A percentile compares a stretch with the other conserved stretches of the same genome.
Evolutionary conservation across 2,329 filamentous ascomycete genomes (phyloP).

Genomic region (Ciborinia camelliae): DNA sequence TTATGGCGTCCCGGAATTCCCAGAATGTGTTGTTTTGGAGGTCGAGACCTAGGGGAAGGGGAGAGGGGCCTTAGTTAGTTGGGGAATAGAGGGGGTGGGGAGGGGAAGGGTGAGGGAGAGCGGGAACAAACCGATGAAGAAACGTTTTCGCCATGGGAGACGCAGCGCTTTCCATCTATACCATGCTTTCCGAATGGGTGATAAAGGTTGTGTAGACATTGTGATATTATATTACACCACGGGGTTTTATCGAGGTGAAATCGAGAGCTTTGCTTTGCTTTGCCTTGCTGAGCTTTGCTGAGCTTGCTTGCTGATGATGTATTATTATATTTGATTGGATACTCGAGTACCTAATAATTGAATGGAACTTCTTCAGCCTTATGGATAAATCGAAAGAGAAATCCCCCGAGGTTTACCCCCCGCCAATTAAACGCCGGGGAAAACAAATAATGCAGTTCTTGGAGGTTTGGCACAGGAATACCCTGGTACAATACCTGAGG

Average conservation of each 20-base stretch:
- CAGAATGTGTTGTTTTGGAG: constrained; percentile 66
- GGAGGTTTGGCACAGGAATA: no score
- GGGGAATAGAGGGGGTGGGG: not conserved
- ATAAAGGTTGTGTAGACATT: constrained; percentile 29
- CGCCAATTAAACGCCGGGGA: no score
- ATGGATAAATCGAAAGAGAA: no score
- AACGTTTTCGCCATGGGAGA: constrained; percentile 60
- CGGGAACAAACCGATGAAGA: constrained; percentile 51
- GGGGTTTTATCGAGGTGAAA: not conserved
- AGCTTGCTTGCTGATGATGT: no score
- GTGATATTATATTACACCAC: no score
- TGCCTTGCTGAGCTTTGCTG: not conserved
- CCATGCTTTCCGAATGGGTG: constrained; percentile 43
- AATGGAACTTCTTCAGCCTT: constrained; percentile 6
- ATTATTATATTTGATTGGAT: no score
- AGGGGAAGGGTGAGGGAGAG: not conserved
- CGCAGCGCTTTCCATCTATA: constrained; percentile 60
- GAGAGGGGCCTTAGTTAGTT: no score
- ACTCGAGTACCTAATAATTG: not conserved
- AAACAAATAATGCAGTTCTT: not conserved
- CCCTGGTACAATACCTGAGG: no score
- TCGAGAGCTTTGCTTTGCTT: not conserved
- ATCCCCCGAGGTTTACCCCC: not conserved
- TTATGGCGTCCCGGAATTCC: constrained; percentile 54
- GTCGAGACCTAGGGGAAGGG: constrained; percentile 51